Conservation (phyloP, 2,329 filamentous ascomycete species). For the Arthroderma sp. region DNA sequence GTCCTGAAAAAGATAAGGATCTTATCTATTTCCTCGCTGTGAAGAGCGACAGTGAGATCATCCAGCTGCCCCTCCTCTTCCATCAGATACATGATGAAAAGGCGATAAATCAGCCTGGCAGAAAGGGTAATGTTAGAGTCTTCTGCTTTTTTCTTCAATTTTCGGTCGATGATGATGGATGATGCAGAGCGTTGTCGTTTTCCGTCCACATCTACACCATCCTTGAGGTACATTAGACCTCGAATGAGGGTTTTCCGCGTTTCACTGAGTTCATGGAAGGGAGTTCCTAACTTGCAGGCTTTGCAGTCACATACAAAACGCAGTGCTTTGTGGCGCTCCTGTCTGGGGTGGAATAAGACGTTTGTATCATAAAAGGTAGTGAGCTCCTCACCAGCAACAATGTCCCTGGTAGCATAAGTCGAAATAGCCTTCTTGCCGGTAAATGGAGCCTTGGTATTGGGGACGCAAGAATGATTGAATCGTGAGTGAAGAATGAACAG, state of each 20-base stretch:
- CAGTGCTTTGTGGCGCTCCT: conserved; percentile 10
- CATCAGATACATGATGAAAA: conserved; percentile 5
- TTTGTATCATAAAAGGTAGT: conserved; percentile 8
- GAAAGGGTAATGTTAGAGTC: conserved; percentile 6
- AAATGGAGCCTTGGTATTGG: conserved; percentile 17
- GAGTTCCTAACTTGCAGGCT: conserved; percentile 1
- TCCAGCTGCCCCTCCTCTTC: conserved; percentile 15
- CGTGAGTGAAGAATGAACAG: background rate
- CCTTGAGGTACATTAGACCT: conserved; percentile 6
- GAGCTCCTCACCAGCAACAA: conserved; percentile 20
- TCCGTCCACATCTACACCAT: conserved; percentile 1
- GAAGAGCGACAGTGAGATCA: conserved; percentile 2
- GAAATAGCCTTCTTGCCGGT: conserved; percentile 3
- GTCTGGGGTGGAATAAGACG: background rate
- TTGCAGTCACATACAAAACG: conserved; percentile 9
- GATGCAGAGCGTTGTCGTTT: background rate
- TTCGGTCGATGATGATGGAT: conserved; percentile 8
- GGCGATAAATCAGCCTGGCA: conserved; percentile 9
- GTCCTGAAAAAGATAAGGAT: conserved; percentile 10
- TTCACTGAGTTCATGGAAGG: conserved; percentile 10
- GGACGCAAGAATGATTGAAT: conserved; percentile 20
- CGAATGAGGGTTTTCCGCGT: conserved; percentile 6
- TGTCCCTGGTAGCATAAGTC: conserved; percentile 15
- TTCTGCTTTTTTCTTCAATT: conserved; percentile 10
- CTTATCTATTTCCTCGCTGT: conserved; percentile 2